These are phyloP conservation scores for Tricholoma terreum DNA, from an alignment of 768 basidiomycete species.

Conservation along the genomic window DNA sequence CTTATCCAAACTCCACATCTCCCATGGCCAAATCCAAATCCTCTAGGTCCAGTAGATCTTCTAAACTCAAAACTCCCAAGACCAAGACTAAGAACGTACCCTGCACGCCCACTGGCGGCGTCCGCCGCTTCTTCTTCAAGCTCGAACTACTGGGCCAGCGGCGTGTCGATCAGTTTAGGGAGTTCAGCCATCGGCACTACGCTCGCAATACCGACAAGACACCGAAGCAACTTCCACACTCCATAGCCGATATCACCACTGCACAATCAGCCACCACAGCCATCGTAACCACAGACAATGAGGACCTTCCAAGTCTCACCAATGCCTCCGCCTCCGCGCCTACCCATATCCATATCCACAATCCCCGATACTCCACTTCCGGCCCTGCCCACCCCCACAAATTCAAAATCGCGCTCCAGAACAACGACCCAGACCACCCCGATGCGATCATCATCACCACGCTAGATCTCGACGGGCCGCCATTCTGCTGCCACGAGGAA, in stretches of 20 bases:
- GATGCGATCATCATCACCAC: slow-evolving; percentile 64
- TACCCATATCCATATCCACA: not conserved
- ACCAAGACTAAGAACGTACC: not conserved
- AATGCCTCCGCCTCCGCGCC: not conserved
- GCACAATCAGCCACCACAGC: not conserved
- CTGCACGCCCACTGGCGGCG: slow-evolving; percentile 12
- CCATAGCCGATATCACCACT: not conserved
- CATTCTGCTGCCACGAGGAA: slow-evolving; percentile 77
- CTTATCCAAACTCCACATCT: not conserved
- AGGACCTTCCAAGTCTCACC: slow-evolving; percentile 2
- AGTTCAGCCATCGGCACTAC: slow-evolving; percentile 8
- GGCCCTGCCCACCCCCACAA: not conserved
- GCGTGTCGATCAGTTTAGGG: slow-evolving; percentile 3
- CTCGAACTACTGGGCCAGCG: slow-evolving; percentile 29
- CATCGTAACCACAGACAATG: slow-evolving; percentile 5
- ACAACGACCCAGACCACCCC: slow-evolving; percentile 45
- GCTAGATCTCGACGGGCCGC: slow-evolving; percentile 49
- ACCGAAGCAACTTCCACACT: not conserved
- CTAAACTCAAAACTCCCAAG: slow-evolving; percentile 1
- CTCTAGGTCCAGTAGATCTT: not conserved
- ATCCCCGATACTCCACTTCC: too few species aligned
- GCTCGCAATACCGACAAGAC: slow-evolving; percentile 18
- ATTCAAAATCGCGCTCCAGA: slow-evolving; percentile 56
- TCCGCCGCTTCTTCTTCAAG: slow-evolving; percentile 42
- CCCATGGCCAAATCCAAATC: too few species aligned